Base-by-base conservation (phyloP, 805 yeast genomes). In the Yamadazyma takamatsuzukensis region DNA sequence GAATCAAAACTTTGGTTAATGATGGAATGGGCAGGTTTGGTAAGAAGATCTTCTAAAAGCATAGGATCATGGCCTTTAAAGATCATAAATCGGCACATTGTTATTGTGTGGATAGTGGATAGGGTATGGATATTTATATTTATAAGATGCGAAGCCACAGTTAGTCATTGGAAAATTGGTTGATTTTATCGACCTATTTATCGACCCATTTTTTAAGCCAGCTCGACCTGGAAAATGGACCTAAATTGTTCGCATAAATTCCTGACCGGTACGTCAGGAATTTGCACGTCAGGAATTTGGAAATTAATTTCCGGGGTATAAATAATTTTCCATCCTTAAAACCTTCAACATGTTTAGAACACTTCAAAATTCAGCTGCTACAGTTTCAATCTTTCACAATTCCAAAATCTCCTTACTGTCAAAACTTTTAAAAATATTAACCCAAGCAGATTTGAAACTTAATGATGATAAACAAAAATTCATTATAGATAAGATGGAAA, bases 11-110 rank as follows among this genome's bases (percentile, higher is more conserved):
- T 85, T 53, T 93, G 98, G 56, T 90, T 90, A 54, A 93, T 93
- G 51, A 93, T 93, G 4, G 97, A 88, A 54, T 93, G 98, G 1
- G 96, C 97, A 0, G 98, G 98, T 37, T 87, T 75, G 3, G 98
- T 93, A 29, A 93, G 69, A 17, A 93, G 68, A 52, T 90, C 89
- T 10, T 95, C 84, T 22, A 93, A 70, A 27, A 83, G 74, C 51
- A 90, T 85, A 3, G 95, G 84, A 45, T 93, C 96, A 29, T 82
- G 79, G 17, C 97, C 95, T 43, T 89, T 87, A 63, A 82, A 90
- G 12, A 93, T 89, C 57, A 93, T 70, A 51, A 90, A 90, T 30
- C 98, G 71, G 54, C 98, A 90, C 98, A 90, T 90, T n/a, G 15
- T 26, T 14, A 12, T n/a, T n/a, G n/a, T n/a, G n/a, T n/a, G n/a